phyloP scores from a whole-genome alignment of 129 eudicot genomes.

The Lactuca sativa region DNA sequence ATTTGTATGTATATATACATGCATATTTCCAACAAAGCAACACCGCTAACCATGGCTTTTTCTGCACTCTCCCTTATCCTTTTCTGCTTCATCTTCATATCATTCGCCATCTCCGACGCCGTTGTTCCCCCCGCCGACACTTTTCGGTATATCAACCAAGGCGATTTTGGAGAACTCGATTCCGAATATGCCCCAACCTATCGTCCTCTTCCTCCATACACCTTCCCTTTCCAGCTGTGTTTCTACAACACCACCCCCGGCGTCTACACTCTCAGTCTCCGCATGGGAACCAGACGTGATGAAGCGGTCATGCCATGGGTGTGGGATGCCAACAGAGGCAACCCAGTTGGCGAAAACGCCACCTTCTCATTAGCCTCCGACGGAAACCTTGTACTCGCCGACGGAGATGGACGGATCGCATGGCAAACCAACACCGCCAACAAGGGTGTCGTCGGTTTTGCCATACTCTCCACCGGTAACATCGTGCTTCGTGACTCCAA shows the following conservation, averaged over 20 bases:
- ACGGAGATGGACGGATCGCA: constrained; percentile 35
- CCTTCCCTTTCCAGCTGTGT: constrained; percentile 36
- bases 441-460: constrained; percentile 44
- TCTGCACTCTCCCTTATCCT: neutral
- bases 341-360: constrained; percentile 54
- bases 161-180: constrained; percentile 24
- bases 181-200: constrained; percentile 34
- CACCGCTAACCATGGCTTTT: constrained; percentile 4
- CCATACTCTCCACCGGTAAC: constrained; percentile 36
- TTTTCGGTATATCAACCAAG: constrained; percentile 49
- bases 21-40: no score
- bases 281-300: constrained; percentile 20
- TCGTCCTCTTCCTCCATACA: constrained; percentile 9
- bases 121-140: constrained; percentile 46
- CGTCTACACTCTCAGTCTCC: constrained; percentile 40
- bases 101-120: constrained; percentile 25
- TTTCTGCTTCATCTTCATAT: constrained; percentile 13
- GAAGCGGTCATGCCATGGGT: constrained; percentile 41
- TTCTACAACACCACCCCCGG: constrained; percentile 62
- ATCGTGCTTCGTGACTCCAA: constrained; percentile 41
- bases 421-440: constrained; percentile 62
- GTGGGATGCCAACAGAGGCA: constrained; percentile 51
- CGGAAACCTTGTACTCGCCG: constrained; percentile 49
- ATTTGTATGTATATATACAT: no score
- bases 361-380: constrained; percentile 34